Evolutionary conservation across 2,329 filamentous ascomycete genomes (phyloP), one percentile per base, ranked within the genome.

Genomic region (Magnaporthiopsis poae): DNA sequence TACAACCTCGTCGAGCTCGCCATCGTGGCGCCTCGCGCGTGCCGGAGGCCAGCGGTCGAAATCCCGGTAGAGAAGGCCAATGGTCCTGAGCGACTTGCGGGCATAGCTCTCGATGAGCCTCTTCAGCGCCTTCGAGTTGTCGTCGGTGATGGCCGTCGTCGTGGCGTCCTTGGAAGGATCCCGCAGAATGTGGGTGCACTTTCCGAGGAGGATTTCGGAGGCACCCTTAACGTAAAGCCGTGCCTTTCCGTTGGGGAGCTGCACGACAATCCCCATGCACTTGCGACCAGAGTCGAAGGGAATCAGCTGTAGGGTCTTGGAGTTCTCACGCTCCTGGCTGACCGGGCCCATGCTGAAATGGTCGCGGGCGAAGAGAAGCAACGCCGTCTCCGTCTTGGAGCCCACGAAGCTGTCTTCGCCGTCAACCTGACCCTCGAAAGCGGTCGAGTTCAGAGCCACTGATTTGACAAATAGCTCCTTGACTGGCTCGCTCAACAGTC

Each of bases 41-140:
- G 81, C 84, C 5, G 92, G 92, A 39, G 93, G 92, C 92, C 92
- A 96, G 65, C 85, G 84, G 31, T 90, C 85, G 70, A 95, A 96
- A 71, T 96, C 92, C 66, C 88, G 89, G 77, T 92, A 96, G 65
- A 92, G 82, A 69, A 96, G 84, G 61, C 88, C 91, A 71, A 96
- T 96, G 1, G 92, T 96, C 69, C 92, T 86, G 39, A 96, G 82
- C 9, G 92, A 96, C 25, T 89, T 84, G 33, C 85, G 86, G 12
- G 92, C 92, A 74, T 96, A 96, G 62, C 82, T 84, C 69, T 88
- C 86, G 71, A 96, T 96, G 63, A 92, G 81, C 29, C 82, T 79
- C 70, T 85, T 84, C 69, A 96, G 75, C 9, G 83, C 77, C 65
- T 80, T 79, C 46, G n/a, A n/a, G 70, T 88, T 85, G 61, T 84